Evolutionary conservation across 1,139 yeast species (phyloP), one percentile per base, ranked within the genome.

Genomic region (Geotrichum macrosporum): DNA sequence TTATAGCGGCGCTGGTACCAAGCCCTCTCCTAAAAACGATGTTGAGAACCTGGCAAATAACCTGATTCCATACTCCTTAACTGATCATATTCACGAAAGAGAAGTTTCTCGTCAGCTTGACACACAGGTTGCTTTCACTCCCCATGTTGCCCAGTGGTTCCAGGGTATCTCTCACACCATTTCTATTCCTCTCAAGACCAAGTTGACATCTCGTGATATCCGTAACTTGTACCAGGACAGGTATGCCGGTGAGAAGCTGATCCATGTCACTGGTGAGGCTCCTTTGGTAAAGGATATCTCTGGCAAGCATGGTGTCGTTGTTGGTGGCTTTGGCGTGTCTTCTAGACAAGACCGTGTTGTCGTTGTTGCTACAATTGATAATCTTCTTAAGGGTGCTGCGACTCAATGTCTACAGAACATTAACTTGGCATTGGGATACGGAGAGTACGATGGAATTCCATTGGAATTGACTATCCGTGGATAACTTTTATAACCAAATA

Each of bases 71-170:
- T 92, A 92, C 71, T 81, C 96, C 1, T 75, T 94, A 61, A 94
- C 98, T 18, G 96, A 92, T 66, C 99, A 92, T 67, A 81, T 92
- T 53, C 98, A 92, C 63, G 99, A 92, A 73, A 79, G 81, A 52
- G 99, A 92, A 70, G 84, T 94, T 55, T 84, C 95, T 38, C 65
- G 74, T 27, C 94, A 84, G 59, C 74, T 92, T 53, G 94, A 94
- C 4, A 69, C 72, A 42, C 78, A 79, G 33, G 89, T 92, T 47
- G 92, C 95, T 2, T 92, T 92, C 67, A 80, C 85, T 57, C 98
- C 99, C 20, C 98, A 92, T 62, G 98, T 92, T 50, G 98, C 96
- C 2, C 95, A 85, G 67, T 92, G 98, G 98, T 92, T 94, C 79
- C 97, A 92, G 70, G 98, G 99, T 57, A 92, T 92, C 58, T 75